Evolutionary conservation across 2,329 filamentous ascomycete species (phyloP).

Genomic region (Calonectria multiphialidica): DNA sequence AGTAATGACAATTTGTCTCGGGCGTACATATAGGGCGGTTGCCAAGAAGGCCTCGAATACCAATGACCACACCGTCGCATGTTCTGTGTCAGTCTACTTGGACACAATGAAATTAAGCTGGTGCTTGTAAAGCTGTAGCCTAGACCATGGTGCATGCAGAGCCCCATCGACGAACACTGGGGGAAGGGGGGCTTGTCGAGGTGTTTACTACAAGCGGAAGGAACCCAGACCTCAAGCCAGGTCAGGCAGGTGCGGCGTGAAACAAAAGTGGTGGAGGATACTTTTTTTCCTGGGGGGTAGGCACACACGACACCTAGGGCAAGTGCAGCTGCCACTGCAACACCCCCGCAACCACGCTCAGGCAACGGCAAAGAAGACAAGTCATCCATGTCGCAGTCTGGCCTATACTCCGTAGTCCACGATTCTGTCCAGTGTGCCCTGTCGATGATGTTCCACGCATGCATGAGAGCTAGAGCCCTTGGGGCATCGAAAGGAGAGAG

Average conservation of each 20-base stretch:
- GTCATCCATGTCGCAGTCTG: slow-evolving; percentile 9
- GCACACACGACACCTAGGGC: not conserved
- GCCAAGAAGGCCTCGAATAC: slow-evolving; percentile 12
- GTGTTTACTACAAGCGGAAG: slow-evolving; percentile 20
- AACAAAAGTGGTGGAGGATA: slow-evolving; percentile 7
- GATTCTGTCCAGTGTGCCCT: slow-evolving; percentile 16
- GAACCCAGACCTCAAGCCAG: slow-evolving; percentile 5
- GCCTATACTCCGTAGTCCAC: not conserved
- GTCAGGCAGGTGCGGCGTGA: slow-evolving; percentile 15
- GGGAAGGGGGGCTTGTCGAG: slow-evolving; percentile 14
- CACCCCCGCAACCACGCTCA: not conserved
- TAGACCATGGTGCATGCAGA: slow-evolving; percentile 6
- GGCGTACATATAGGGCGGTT: not conserved
- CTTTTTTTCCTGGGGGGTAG: not conserved
- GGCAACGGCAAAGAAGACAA: slow-evolving; percentile 10
- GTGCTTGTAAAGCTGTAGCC: slow-evolving; percentile 11
- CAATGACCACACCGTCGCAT: not conserved
- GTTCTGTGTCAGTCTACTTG: slow-evolving; percentile 13
- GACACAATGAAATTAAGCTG: slow-evolving; percentile 11
- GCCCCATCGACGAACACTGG: slow-evolving; percentile 3
- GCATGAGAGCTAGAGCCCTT: not conserved
- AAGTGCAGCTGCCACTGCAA: not conserved
- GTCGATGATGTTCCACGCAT: slow-evolving; percentile 19
- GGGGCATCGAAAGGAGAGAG: slow-evolving; percentile 1
- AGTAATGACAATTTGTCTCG: not conserved